Evolutionary conservation across 768 basidiomycete species (phyloP), one percentile per base, ranked within the genome.

Genomic region (Cytidiella melzeri): DNA sequence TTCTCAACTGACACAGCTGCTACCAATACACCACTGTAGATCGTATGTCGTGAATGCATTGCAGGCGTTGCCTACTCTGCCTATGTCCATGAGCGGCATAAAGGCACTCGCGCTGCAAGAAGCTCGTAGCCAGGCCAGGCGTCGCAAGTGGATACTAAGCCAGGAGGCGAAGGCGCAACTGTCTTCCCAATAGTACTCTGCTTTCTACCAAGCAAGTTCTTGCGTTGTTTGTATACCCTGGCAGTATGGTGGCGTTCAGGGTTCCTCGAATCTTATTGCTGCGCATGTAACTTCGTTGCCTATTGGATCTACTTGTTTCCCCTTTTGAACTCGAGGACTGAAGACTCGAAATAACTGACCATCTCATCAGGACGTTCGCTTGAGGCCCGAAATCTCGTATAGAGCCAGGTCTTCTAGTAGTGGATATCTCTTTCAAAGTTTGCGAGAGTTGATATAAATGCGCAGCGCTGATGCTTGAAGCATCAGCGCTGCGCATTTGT

Each of bases 31-130:
- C n/a, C 10, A 23, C n/a, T 43, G 2, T 30, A 77, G 74, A 57
- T 68, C 73, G 7, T 72, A 77, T 50, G 65, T 76, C 7, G 42
- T 76, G 9, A 56, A 67, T 3, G 73, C 73, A 3, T 54, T 76
- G 41, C 67, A 69, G 25, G 67, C 67, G 11, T 70, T 76, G 44
- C 50, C 60, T 5, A 51, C 60, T 7, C 57, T 76, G 25, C 65
- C 68, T 5, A 76, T 70, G 47, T 50, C 63, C 38, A 59, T 69
- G 58, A 52, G 53, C 0, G 55, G 58, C 28, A 57, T 77, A 23
- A 65, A 64, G 41, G 52, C 56, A 20, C 61, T 76, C 13, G 67
- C 73, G 9, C 62, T 62, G 56, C 60, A 64, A 56, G 74, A 77
- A 45, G 61, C 64, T 0, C 52, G 65, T 5, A 73, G 73, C 28